Evolutionary conservation across 2,329 filamentous ascomycete genomes (phyloP).

Genomic region (Gaeumannomyces sp.): DNA sequence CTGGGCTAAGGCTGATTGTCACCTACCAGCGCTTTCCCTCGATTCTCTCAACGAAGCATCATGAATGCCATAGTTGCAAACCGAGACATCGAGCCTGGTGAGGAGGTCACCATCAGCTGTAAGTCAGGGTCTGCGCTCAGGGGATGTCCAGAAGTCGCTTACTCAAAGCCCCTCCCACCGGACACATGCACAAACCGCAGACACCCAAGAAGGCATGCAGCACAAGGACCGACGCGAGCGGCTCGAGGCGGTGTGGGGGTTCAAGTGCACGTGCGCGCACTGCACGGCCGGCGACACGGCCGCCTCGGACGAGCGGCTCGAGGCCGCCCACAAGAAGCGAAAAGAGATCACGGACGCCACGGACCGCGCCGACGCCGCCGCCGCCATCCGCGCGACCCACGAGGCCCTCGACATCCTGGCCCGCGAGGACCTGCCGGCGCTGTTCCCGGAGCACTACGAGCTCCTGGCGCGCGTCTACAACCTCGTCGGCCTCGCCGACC

Average conservation of each 20-base stretch:
- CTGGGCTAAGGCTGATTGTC: neutral
- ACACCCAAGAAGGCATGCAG: slow-evolving; percentile 9
- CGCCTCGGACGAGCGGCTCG: slow-evolving; percentile 26
- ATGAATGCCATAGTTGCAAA: slow-evolving; percentile 18
- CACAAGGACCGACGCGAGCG: slow-evolving; percentile 20
- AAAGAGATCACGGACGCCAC: slow-evolving; percentile 22
- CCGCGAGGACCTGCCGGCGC: slow-evolving; percentile 23
- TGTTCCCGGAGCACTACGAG: slow-evolving; percentile 28
- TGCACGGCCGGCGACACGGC: slow-evolving; percentile 45
- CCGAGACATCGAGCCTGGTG: slow-evolving; percentile 18
- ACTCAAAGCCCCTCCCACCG: no score
- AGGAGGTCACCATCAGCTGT: slow-evolving; percentile 24
- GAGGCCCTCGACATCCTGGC: slow-evolving; percentile 23
- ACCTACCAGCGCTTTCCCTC: slow-evolving; percentile 23
- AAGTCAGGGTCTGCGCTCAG: neutral
- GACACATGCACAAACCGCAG: slow-evolving; percentile 11
- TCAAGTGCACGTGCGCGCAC: slow-evolving; percentile 32
- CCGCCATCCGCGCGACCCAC: slow-evolving; percentile 23
- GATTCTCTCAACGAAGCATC: slow-evolving; percentile 21
- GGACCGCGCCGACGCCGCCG: slow-evolving; percentile 20
- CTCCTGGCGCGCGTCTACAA: slow-evolving; percentile 28
- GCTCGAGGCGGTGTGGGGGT: slow-evolving; percentile 25
- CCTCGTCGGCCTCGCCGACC: slow-evolving; percentile 22
- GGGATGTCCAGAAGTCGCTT: neutral
- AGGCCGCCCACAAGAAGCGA: slow-evolving; percentile 22